Conservation (phyloP, 306 rosid genomes). For the Lathyrus tuberosus region DNA sequence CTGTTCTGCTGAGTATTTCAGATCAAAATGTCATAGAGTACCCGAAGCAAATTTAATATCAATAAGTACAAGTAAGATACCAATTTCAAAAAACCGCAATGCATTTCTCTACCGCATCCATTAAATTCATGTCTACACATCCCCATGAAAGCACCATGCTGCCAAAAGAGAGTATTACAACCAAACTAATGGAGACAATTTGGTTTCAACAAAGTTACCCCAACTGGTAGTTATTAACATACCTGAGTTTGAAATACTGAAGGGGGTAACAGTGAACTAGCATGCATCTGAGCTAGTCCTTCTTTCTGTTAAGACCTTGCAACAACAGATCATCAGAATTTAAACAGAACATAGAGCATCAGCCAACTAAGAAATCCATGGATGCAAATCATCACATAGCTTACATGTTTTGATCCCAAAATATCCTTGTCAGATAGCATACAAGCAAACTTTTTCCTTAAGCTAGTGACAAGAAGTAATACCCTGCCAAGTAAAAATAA, state of each 20-base stretch:
- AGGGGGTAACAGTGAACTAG: conserved; percentile 57
- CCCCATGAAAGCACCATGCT: conserved; percentile 70
- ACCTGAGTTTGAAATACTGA: conserved; percentile 59
- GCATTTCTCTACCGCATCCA: conserved; percentile 58
- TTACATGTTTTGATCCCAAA: conserved; percentile 88
- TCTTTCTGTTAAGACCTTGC: conserved; percentile 75
- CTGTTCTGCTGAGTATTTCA: conserved; percentile 21
- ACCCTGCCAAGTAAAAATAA: conserved; percentile 66
- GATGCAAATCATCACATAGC: conserved; percentile 33
- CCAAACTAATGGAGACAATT: conserved; percentile 29
- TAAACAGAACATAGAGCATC: conserved; percentile 33
- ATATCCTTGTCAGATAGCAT: conserved; percentile 71
- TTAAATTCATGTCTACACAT: conserved; percentile 60
- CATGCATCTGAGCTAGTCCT: conserved; percentile 75
- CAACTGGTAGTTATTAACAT: conserved; percentile 34
- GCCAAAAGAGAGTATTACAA: conserved; percentile 45
- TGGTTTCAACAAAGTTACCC: conserved; percentile 23
- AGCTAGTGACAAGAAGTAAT: conserved; percentile 70
- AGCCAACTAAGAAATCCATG: conserved; percentile 36
- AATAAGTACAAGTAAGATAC: conserved; percentile 45
- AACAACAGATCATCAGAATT: conserved; percentile 42
- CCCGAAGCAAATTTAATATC: conserved; percentile 22
- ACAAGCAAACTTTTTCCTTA: conserved; percentile 73
- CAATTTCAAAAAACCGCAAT: conserved; percentile 56
- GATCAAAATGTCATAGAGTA: conserved; percentile 19